Percentiles rank a stretch among this genome's conserved stretches.
Evolutionary conservation across 805 yeast genomes (phyloP).

Genomic region (Yarrowia sp.): DNA sequence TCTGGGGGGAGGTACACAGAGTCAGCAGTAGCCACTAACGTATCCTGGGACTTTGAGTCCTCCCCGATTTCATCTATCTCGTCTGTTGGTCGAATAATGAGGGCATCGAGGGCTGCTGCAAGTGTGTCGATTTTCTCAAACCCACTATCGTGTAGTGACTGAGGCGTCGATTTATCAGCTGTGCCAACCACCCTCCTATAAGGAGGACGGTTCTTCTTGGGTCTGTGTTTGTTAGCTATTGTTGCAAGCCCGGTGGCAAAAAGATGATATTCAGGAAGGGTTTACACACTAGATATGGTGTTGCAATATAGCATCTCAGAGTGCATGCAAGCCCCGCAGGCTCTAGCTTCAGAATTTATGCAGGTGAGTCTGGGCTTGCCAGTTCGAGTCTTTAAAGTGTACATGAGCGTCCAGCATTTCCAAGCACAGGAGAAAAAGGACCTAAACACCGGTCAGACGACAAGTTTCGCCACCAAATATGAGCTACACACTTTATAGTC

Average conservation of each 20-base stretch:
- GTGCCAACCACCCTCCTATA: conserved; percentile 69
- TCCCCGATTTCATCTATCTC: conserved; percentile 35
- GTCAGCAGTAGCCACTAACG: conserved; percentile 52
- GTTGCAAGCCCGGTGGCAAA: conserved; percentile 38
- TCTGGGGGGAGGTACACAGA: conserved; percentile 58
- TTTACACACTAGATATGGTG: conserved; percentile 17
- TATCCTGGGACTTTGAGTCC: conserved; percentile 46
- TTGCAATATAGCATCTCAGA: conserved; percentile 14
- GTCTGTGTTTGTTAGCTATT: conserved; percentile 89
- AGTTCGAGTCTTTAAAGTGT: conserved; percentile 9
- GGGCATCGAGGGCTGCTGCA: conserved; percentile 31
- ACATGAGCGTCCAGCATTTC: not conserved
- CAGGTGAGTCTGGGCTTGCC: conserved; percentile 31
- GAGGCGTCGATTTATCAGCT: conserved; percentile 47
- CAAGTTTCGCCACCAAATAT: too few species aligned
- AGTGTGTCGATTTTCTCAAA: conserved; percentile 36
- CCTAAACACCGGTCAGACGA: too few species aligned
- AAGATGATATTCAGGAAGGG: conserved; percentile 25
- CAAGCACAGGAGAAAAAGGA: not conserved
- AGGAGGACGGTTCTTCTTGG: conserved; percentile 81
- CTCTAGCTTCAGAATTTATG: conserved; percentile 11
- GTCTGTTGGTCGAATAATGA: conserved; percentile 33
- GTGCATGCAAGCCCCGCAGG: conserved; percentile 35
- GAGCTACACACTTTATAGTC: too few species aligned
- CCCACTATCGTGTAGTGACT: conserved; percentile 33